Conservation (phyloP, 257 asterid species). For the Phtheirospermum japonicum region DNA sequence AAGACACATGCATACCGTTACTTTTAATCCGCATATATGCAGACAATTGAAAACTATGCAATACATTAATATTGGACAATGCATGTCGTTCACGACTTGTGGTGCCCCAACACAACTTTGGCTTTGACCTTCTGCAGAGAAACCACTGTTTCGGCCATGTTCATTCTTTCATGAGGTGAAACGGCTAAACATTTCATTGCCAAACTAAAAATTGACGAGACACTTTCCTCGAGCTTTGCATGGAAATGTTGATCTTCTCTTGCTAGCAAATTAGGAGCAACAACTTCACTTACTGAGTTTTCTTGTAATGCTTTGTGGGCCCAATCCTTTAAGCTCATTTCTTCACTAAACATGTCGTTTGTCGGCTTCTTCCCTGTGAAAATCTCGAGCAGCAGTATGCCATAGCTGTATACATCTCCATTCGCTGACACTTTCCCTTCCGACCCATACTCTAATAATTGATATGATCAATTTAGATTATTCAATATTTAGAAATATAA, state of each 20-base stretch:
- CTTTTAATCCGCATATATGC: too few species aligned
- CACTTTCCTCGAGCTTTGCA: slow-evolving; percentile 13
- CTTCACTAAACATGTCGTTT: neutral
- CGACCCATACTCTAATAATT: neutral
- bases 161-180: slow-evolving; percentile 29
- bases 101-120: too few species aligned
- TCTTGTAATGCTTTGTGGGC: neutral
- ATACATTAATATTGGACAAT: too few species aligned
- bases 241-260: slow-evolving; percentile 17
- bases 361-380: neutral
- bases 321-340: too few species aligned
- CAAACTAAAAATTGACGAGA: slow-evolving; percentile 28
- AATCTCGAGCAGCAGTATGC: neutral
- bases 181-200: slow-evolving; percentile 32
- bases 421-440: neutral
- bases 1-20: too few species aligned
- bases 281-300: slow-evolving; percentile 17
- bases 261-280: slow-evolving; percentile 25
- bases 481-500: too few species aligned
- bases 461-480: neutral
- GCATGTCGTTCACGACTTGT: too few species aligned
- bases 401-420: neutral
- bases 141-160: slow-evolving; percentile 22
- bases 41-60: too few species aligned
- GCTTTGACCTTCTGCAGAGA: slow-evolving; percentile 27